Conservation (phyloP, 192 early-diverging fungal genomes). For the Coemansia asiatica region DNA sequence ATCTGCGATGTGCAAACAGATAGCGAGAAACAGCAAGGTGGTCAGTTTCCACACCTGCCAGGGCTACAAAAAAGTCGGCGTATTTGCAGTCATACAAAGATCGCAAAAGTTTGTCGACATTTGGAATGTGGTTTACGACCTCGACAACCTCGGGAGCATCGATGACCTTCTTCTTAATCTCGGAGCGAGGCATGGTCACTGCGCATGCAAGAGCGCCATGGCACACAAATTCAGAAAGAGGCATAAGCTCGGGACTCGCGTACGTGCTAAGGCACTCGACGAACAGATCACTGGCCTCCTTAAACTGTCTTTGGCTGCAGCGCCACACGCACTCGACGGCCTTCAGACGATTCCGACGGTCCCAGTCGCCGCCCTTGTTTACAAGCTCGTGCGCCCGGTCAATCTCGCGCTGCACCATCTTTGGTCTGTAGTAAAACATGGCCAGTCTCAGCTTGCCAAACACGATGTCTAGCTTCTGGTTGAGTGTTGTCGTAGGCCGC, state of each 20-base stretch:
- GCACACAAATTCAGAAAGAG: constrained; percentile 94
- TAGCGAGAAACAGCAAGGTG: constrained; percentile 75
- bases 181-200: constrained; percentile 83
- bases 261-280: constrained; percentile 96
- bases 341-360: constrained; percentile 96
- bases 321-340: constrained; percentile 92
- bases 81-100: constrained; percentile 93
- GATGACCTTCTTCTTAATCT: constrained; percentile 94
- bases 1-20: constrained; percentile 84
- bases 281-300: constrained; percentile 84
- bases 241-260: constrained; percentile 95
- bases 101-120: constrained; percentile 78
- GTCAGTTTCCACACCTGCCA: constrained; percentile 79
- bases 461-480: constrained; percentile 89
- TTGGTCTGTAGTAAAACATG: constrained; percentile 88
- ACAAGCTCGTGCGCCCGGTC: constrained; percentile 70
- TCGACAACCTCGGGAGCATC: constrained; percentile 97
- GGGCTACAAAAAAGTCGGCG: constrained; percentile 85
- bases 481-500: constrained; percentile 82
- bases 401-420: constrained; percentile 54
- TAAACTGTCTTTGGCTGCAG: constrained; percentile 95
- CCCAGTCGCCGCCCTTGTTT: constrained; percentile 99
- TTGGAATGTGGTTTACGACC: constrained; percentile 85
- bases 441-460: constrained; percentile 92
- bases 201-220: constrained; percentile 89